Conservation (phyloP, 352 stramenopile species). For the Pythium dissotocum region DNA sequence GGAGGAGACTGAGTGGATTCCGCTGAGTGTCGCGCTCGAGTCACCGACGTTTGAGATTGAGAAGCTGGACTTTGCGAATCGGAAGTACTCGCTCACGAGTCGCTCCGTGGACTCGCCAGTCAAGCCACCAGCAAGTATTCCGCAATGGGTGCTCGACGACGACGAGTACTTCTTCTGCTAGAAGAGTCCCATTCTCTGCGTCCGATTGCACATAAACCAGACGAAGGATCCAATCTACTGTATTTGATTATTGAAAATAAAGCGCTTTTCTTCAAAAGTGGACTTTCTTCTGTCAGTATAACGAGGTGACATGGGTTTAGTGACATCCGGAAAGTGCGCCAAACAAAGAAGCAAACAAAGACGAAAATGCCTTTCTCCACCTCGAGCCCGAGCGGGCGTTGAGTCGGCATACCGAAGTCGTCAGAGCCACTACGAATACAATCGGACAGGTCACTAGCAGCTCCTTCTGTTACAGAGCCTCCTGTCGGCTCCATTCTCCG, state of each 20-base stretch:
- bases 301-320: not conserved
- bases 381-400: not conserved
- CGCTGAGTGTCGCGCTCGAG: slow-evolving; percentile 21
- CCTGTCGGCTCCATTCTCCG: not conserved
- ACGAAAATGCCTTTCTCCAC: not conserved
- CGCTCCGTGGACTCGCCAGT: not conserved
- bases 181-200: not conserved
- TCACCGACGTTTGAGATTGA: slow-evolving; percentile 2
- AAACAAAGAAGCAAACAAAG: not conserved
- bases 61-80: slow-evolving; percentile 13
- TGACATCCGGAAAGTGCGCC: not conserved
- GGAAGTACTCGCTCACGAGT: slow-evolving; percentile 22
- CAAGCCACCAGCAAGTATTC: not conserved
- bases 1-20: slow-evolving; percentile 24
- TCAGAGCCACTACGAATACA: not conserved
- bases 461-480: not conserved
- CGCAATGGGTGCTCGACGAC: slow-evolving; percentile 17
- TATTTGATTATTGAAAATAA: not conserved
- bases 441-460: not conserved
- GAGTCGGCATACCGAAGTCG: not conserved
- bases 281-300: not conserved
- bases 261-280: not conserved
- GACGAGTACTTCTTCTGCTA: slow-evolving; percentile 22
- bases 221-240: not conserved
- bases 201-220: not conserved